Evolutionary conservation across 768 basidiomycete species (phyloP), one percentile per base, ranked within the genome.

Genomic region (Mycena sanguinolenta): DNA sequence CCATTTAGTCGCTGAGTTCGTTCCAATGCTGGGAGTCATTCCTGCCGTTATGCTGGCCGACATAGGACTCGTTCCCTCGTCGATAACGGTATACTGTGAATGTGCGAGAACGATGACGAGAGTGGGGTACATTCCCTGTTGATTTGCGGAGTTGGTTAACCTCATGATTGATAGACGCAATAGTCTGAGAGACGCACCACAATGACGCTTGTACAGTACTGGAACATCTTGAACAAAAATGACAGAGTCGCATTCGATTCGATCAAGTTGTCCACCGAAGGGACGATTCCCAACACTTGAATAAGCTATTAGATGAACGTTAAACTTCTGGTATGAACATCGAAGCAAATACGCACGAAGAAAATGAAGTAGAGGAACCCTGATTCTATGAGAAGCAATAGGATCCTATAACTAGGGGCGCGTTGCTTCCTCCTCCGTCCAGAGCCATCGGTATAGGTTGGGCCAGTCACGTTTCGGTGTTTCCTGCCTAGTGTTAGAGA

Each of bases 161-260:
- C 32, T 10, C 32, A 10, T 34, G 10, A 34, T 34, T 10, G n/a
- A n/a, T n/a, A 34, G 32, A 4, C 32, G 10, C 32, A 34, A 34
- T 34, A 34, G 4, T 34, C 32, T 34, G 4, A 2, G 19, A 32
- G 3, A 39, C 57, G 5, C n/a, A 75, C 74, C 38, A 77, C 75
- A 34, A 77, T 70, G 66, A 60, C 54, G 42, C 72, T 73, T 1
- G 71, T 71, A 8, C 32, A 69, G 52, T 66, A 77, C 0, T 60
- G 2, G 49, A 65, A 72, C 36, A 75, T 60, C 17, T 25, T 65
- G 32, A 71, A 58, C 0, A 67, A 67, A 30, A 77, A 73, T 0
- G 73, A 44, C 2, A 73, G 30, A 9, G 44, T 58, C 0, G 55
- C 7, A 5, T 61, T 36, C 1, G 46, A 39, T 4, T 46, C 23